These are phyloP conservation scores for Micractinium conductrix DNA, from an alignment of 139 green algal genomes.

Conservation along the genomic window DNA sequence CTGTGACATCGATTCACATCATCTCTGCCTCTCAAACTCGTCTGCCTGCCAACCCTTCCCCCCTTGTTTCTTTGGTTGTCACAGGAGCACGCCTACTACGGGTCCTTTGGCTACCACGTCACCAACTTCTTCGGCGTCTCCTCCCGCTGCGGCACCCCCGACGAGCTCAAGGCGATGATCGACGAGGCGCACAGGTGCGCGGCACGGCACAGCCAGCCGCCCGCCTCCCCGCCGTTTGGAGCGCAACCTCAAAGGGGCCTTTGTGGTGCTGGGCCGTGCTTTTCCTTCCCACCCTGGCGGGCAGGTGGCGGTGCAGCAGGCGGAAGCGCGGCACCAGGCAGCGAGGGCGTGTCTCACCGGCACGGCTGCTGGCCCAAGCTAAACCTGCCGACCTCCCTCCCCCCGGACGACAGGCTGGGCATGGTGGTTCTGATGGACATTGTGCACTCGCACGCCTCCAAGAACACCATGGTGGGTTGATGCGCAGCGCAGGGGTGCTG, in stretches of 20 bases:
- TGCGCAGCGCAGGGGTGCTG: not conserved
- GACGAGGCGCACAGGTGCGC: constrained; percentile 83
- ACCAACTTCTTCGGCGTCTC: constrained; percentile 98
- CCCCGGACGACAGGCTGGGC: constrained; percentile 83
- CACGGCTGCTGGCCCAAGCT: too few species aligned
- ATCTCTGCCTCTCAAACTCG: not conserved
- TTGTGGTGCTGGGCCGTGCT: too few species aligned
- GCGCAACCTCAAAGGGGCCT: too few species aligned
- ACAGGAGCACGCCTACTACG: constrained; percentile 95
- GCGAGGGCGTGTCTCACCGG: constrained; percentile 5
- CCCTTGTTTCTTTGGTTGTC: not conserved
- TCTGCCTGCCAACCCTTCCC: not conserved
- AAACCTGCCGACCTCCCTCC: not conserved
- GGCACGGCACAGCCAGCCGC: too few species aligned
- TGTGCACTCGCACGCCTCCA: constrained; percentile 91
- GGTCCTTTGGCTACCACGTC: constrained; percentile 91
- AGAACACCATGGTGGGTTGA: constrained; percentile 72
- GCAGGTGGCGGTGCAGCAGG: too few species aligned
- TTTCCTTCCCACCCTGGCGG: too few species aligned
- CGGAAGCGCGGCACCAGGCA: too few species aligned
- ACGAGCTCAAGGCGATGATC: constrained; percentile 98
- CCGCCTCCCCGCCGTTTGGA: too few species aligned
- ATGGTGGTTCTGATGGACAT: constrained; percentile 90
- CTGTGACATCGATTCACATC: not conserved
- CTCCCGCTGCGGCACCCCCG: constrained; percentile 93